phyloP scores from a whole-genome alignment of 306 rosid species.

The Fragaria ananassa region DNA sequence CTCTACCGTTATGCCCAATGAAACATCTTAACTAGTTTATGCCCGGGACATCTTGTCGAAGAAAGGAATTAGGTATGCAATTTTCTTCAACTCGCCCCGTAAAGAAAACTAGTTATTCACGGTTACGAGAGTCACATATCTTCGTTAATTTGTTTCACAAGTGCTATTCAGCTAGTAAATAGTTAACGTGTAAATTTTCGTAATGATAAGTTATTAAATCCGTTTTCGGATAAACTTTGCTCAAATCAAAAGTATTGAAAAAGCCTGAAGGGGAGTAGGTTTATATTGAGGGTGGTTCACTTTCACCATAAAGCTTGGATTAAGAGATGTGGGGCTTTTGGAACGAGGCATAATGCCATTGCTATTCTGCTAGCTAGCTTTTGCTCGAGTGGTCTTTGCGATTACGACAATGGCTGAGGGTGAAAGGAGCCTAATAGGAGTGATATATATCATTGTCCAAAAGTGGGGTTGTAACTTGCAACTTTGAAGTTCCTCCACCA shows the following conservation, averaged over 20 bases:
- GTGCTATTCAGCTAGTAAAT: too few relatives aligned
- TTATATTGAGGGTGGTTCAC: background rate
- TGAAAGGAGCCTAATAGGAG: background rate
- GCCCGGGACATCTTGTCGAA: background rate
- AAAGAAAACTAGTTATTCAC: too few relatives aligned
- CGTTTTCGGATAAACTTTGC: background rate
- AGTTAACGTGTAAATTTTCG: too few relatives aligned
- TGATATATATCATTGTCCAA: background rate
- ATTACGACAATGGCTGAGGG: background rate
- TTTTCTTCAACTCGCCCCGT: background rate
- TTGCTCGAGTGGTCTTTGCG: background rate
- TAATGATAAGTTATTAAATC: background rate
- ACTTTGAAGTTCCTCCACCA: conserved; percentile 15
- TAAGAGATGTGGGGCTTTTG: conserved; percentile 22
- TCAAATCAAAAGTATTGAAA: background rate
- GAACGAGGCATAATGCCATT: background rate
- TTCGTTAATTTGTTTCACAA: background rate
- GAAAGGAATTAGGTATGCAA: background rate
- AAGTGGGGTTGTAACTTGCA: conserved; percentile 16
- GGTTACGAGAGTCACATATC: too few relatives aligned
- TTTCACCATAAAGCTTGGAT: conserved; percentile 22
- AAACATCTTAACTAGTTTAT: background rate
- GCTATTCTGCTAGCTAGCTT: background rate
- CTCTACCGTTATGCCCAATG: background rate
- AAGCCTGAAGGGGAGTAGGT: background rate